Evolutionary conservation across 2,329 filamentous ascomycete species (phyloP).

Genomic region (Fusarium tanahbumbuense): DNA sequence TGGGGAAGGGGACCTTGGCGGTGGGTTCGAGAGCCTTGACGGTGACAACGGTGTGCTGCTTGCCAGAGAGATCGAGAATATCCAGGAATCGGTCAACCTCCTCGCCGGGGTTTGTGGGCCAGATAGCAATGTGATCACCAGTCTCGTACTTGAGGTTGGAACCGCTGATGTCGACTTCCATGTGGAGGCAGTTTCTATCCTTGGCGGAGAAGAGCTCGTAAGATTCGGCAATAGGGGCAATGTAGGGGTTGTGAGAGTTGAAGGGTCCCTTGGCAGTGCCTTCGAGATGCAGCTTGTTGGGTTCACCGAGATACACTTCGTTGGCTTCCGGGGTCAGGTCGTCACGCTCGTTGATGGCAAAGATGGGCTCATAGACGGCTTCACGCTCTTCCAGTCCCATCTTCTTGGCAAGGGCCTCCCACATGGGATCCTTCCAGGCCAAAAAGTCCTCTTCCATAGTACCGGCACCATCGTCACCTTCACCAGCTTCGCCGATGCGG

Average conservation of each 20-base stretch:
- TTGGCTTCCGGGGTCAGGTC: constrained; percentile 78
- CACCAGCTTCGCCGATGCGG: constrained; percentile 87
- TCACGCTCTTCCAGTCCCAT: constrained; percentile 96
- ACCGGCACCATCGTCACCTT: constrained; percentile 96
- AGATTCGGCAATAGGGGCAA: constrained; percentile 93
- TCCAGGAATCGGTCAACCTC: constrained; percentile 92
- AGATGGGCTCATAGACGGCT: constrained; percentile 93
- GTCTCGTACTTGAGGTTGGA: constrained; percentile 95
- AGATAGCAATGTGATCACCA: constrained; percentile 95
- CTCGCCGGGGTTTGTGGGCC: constrained; percentile 93
- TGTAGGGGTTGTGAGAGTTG: constrained; percentile 96
- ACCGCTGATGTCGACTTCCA: constrained; percentile 91
- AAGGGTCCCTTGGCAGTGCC: constrained; percentile 86
- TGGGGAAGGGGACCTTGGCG: constrained; percentile 96
- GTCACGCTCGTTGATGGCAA: constrained; percentile 81
- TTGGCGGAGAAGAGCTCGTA: constrained; percentile 88
- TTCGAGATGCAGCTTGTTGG: constrained; percentile 95
- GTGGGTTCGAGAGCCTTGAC: constrained; percentile 95
- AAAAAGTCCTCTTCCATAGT: constrained; percentile 99
- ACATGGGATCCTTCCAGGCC: constrained; percentile 99
- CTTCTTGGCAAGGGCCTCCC: constrained; percentile 82
- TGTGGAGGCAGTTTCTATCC: constrained; percentile 93
- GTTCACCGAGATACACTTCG: constrained; percentile 93
- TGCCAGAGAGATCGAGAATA: constrained; percentile 78
- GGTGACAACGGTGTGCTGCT: constrained; percentile 83